phyloP scores from a whole-genome alignment of 805 yeast genomes.

The Ogataea degrootiae region DNA sequence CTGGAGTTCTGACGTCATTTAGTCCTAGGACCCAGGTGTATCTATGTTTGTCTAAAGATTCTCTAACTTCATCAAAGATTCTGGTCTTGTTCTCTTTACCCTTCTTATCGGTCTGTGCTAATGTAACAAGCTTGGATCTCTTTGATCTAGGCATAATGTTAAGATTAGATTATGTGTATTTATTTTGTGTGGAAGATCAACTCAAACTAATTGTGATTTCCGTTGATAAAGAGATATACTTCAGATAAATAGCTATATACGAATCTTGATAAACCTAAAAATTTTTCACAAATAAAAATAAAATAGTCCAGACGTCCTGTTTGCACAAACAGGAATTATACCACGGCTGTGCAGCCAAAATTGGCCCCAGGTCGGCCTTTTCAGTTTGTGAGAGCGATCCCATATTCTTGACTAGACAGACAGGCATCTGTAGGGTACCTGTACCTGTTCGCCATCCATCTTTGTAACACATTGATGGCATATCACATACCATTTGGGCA shows the following conservation, averaged over 20 bases:
- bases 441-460: slow-evolving; percentile 2
- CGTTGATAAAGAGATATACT: background rate
- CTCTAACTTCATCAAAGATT: slow-evolving; percentile 86
- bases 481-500: too few relatives aligned
- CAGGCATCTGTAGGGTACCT: too few relatives aligned
- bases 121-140: slow-evolving; percentile 91
- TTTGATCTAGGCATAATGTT: slow-evolving; percentile 87
- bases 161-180: background rate
- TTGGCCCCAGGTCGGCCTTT: too few relatives aligned
- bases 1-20: slow-evolving; percentile 94
- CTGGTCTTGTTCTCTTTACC: slow-evolving; percentile 90
- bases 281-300: slow-evolving; percentile 2
- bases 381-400: too few relatives aligned
- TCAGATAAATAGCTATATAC: background rate
- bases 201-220: background rate
- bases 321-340: slow-evolving; percentile 10
- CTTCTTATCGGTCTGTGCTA: slow-evolving; percentile 94
- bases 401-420: too few relatives aligned
- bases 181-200: background rate
- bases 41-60: slow-evolving; percentile 68
- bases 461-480: background rate
- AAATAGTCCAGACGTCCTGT: slow-evolving; percentile 9
- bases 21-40: slow-evolving; percentile 82
- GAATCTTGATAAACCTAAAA: background rate
- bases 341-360: too few relatives aligned